These are phyloP conservation scores for Phytophthora brassicae DNA, from an alignment of 352 stramenopile genomes.

Conservation along the genomic window DNA sequence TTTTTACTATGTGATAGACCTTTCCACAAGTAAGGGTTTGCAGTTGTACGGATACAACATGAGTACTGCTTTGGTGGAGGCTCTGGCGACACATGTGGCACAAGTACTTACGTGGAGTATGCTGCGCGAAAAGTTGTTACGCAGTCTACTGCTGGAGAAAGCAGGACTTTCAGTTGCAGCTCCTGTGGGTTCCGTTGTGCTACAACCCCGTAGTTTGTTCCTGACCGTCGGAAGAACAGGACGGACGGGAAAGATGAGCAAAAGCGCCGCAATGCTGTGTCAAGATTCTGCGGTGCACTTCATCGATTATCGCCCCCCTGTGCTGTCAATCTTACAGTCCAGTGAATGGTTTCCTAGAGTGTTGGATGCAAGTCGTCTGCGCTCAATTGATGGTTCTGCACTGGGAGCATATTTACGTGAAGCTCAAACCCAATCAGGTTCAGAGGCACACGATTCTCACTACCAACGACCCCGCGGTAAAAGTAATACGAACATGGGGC, in stretches of 20 bases:
- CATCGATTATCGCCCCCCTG: constrained; percentile 53
- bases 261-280: constrained; percentile 33
- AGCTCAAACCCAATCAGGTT: constrained; percentile 43
- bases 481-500: constrained; percentile 34
- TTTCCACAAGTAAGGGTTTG: constrained; percentile 61
- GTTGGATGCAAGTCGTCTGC: constrained; percentile 44
- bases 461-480: constrained; percentile 40
- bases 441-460: constrained; percentile 28
- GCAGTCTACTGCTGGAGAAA: constrained; percentile 62
- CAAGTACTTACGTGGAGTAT: constrained; percentile 73
- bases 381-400: constrained; percentile 49
- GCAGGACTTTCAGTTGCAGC: constrained; percentile 48
- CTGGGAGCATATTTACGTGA: constrained; percentile 63
- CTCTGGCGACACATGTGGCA: constrained; percentile 50
- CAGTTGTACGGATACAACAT: constrained; percentile 81
- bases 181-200: constrained; percentile 46
- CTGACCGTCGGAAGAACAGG: constrained; percentile 27
- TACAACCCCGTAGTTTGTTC: constrained; percentile 66
- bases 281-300: constrained; percentile 62
- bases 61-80: constrained; percentile 61
- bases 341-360: constrained; percentile 46
- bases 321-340: constrained; percentile 47
- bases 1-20: constrained; percentile 76
- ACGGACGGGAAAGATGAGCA: constrained; percentile 41
- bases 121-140: constrained; percentile 65